Evolutionary conservation across 73 alveolate genomes (phyloP).

Genomic region (Breviolum minutum): DNA sequence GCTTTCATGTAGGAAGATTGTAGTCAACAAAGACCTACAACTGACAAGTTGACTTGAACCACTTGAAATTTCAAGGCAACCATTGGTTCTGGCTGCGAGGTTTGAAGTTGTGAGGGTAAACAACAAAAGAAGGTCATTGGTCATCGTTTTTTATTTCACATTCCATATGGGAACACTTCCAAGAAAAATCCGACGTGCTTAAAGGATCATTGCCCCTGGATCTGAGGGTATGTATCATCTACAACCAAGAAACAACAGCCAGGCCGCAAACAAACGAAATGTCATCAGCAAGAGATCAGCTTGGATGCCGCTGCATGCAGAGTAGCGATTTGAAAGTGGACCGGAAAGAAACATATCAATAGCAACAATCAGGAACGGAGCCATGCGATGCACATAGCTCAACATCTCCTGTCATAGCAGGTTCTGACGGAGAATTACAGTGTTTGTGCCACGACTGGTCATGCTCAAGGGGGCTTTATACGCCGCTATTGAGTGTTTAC

Average conservation of each 20-base stretch:
- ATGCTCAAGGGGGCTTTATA: too few relatives aligned
- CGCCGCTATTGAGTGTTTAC: too few relatives aligned
- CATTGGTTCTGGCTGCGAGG: too few relatives aligned
- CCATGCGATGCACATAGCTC: neutral
- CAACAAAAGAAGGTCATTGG: too few relatives aligned
- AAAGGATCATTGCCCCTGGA: too few relatives aligned
- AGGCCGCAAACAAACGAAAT: conserved; percentile 58
- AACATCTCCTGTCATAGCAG: neutral
- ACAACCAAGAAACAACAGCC: conserved; percentile 63
- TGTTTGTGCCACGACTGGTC: too few relatives aligned
- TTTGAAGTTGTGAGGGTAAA: too few relatives aligned
- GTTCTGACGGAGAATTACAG: too few relatives aligned
- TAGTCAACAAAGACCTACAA: conserved; percentile 33
- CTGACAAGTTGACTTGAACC: neutral
- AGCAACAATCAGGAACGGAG: conserved; percentile 27
- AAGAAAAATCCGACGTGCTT: too few relatives aligned
- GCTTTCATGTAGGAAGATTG: conserved; percentile 38
- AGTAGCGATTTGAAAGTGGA: conserved; percentile 11
- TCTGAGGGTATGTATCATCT: neutral
- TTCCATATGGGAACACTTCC: too few relatives aligned
- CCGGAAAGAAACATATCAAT: conserved; percentile 40
- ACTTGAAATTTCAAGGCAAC: too few relatives aligned
- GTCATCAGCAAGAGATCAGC: conserved; percentile 61
- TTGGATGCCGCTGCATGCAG: neutral
- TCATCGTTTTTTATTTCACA: too few relatives aligned